Evolutionary conservation across 345 rosid species (phyloP), one percentile per base, ranked within the genome.

Genomic region (Rubroshorea leprosula): DNA sequence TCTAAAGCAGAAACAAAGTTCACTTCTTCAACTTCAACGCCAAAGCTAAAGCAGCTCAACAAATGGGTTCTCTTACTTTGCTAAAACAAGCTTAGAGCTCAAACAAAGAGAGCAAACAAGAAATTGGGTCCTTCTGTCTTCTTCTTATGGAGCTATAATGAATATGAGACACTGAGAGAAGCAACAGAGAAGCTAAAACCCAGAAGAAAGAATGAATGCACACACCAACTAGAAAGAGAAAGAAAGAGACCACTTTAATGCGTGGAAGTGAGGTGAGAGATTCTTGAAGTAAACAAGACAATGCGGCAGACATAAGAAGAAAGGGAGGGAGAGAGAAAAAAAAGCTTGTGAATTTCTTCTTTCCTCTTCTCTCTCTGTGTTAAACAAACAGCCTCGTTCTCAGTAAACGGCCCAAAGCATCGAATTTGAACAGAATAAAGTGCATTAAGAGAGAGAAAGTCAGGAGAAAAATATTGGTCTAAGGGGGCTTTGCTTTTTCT

Each of bases 361-460:
- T 29, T 9, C 9, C 35, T 29, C 35, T 29, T 29, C 9, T 63
- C 45, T 39, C 15, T 39, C 15, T 13, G 3, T 13, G 14, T 13
- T 39, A 29, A 29, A 29, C 65, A 55, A 68, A 68, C 62, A 67
- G 87, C 72, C 84, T 84, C 90, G 96, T 83, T 79, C 76, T 82
- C 69, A 69, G 76, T 68, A 76, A 77, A 80, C 90, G 76, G 75
- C 83, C 74, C 82, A 74, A 82, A 78, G 87, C 63, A 68, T 68
- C 65, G 62, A 72, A 72, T 82, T 86, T 84, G 87, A 83, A 86
- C 90, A 81, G 89, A 83, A 79, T 86, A 89, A 89, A 92, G 96
- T 69, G 87, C 58, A 61, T 58, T 38, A 25, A 21, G 47, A 26
- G 60, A 58, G 68, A 67, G 73, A 48, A 49, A 29, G 31, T 7